Percentiles rank a stretch among this genome's conserved stretches.
These are phyloP conservation scores for Coemansia sp. DNA, from an alignment of 192 early-diverging fungal genomes.

Conservation along the genomic window DNA sequence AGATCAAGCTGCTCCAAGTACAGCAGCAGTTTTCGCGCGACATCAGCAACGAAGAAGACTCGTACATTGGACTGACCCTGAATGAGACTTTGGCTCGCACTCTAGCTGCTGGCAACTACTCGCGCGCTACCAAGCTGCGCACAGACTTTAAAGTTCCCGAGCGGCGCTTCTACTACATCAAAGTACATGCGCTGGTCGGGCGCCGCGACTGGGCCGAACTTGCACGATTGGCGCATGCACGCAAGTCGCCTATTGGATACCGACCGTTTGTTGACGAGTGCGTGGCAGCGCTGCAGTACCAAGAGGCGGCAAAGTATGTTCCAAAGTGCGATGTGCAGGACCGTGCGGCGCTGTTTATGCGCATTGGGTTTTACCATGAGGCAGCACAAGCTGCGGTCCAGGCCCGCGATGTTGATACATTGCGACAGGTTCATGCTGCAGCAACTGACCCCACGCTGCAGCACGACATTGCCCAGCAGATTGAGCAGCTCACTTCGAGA, in stretches of 20 bases:
- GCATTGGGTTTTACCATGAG: conserved; percentile 72
- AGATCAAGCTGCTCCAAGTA: conserved; percentile 68
- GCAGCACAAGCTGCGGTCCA: conserved; percentile 68
- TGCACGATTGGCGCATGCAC: conserved; percentile 73
- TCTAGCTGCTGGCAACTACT: conserved; percentile 67
- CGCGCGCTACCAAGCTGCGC: conserved; percentile 74
- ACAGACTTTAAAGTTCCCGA: conserved; percentile 88
- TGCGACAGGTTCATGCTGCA: conserved; percentile 55
- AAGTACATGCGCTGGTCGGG: conserved; percentile 75
- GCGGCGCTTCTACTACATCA: conserved; percentile 87
- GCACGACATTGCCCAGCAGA: conserved; percentile 38
- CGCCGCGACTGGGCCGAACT: conserved; percentile 84
- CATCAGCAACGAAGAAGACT: conserved; percentile 34
- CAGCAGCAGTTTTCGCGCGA: conserved; percentile 73
- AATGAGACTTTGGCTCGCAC: conserved; percentile 85
- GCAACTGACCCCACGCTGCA: conserved; percentile 26
- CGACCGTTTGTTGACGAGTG: conserved; percentile 82
- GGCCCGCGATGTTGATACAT: conserved; percentile 62
- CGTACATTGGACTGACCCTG: conserved; percentile 71
- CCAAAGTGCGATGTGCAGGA: conserved; percentile 64
- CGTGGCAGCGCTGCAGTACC: conserved; percentile 69
- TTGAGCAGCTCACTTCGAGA: conserved; percentile 26
- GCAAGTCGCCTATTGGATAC: conserved; percentile 79
- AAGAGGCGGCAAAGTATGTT: conserved; percentile 77
- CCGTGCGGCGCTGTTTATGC: conserved; percentile 64